Evolutionary conservation across 176 grass and related monocot genomes (phyloP).

Genomic region (Musa schizocarpa): DNA sequence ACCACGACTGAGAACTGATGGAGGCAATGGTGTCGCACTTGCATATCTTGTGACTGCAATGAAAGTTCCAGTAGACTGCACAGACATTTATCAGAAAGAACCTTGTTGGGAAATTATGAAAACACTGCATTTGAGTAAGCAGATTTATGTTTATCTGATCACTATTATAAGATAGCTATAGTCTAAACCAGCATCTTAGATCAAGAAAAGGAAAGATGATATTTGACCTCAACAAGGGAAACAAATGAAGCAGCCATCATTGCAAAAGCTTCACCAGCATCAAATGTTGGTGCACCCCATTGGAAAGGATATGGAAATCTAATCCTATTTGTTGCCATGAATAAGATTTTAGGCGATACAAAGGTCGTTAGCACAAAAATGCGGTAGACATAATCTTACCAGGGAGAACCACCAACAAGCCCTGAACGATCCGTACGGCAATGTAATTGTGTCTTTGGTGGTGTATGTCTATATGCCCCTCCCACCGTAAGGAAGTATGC

Average conservation of each 20-base stretch:
- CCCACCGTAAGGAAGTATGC: conserved; percentile 95
- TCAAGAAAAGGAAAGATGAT: background rate
- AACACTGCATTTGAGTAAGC: background rate
- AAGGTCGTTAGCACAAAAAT: background rate
- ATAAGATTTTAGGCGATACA: background rate
- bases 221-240: conserved; percentile 6
- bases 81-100: background rate
- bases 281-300: conserved; percentile 15
- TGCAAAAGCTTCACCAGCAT: conserved; percentile 18
- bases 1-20: conserved; percentile 92
- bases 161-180: background rate
- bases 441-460: conserved; percentile 93
- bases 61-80: conserved; percentile 93
- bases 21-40: conserved; percentile 82
- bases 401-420: conserved; percentile 74
- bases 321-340: conserved; percentile 1
- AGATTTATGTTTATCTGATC: background rate
- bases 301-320: conserved; percentile 19
- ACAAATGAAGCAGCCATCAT: conserved; percentile 21
- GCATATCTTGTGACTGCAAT: conserved; percentile 91
- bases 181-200: background rate
- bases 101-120: background rate
- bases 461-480: conserved; percentile 73
- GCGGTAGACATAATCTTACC: conserved; percentile 29
- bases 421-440: conserved; percentile 91